These are phyloP conservation scores for Solanum raphanifolium DNA, from an alignment of 257 asterid species.

Conservation along the genomic window DNA sequence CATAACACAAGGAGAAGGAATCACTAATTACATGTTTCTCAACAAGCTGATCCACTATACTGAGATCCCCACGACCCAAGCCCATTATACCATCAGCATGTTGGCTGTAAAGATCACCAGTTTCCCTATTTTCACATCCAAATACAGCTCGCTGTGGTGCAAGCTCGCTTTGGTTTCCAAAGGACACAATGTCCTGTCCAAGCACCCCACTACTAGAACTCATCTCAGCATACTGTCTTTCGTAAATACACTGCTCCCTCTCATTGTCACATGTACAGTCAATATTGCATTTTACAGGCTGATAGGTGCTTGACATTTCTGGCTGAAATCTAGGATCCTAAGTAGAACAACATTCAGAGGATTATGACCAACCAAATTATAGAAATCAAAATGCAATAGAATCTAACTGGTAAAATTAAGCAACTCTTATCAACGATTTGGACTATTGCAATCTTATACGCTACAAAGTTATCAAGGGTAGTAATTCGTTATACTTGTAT, in stretches of 20 bases:
- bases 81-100: constrained; percentile 99
- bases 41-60: constrained; percentile 96
- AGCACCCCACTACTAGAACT: constrained; percentile 97
- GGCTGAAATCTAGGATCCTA: constrained; percentile 96
- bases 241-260: constrained; percentile 66
- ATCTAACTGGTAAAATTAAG: background rate
- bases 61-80: constrained; percentile 94
- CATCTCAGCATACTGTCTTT: constrained; percentile 96
- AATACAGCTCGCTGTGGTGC: constrained; percentile 84
- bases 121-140: constrained; percentile 95
- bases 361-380: background rate
- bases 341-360: background rate
- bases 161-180: constrained; percentile 84
- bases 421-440: background rate
- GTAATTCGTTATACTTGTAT: background rate
- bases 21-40: constrained; percentile 76
- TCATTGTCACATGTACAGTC: constrained; percentile 78
- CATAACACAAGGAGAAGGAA: constrained; percentile 92
- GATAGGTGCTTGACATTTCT: constrained; percentile 60
- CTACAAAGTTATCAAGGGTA: background rate
- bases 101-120: constrained; percentile 95
- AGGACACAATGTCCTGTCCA: constrained; percentile 83
- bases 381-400: background rate
- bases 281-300: constrained; percentile 76
- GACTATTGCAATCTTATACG: background rate